phyloP scores from a whole-genome alignment of 495 filamentous ascomycete species.

The Neurospora sp. region DNA sequence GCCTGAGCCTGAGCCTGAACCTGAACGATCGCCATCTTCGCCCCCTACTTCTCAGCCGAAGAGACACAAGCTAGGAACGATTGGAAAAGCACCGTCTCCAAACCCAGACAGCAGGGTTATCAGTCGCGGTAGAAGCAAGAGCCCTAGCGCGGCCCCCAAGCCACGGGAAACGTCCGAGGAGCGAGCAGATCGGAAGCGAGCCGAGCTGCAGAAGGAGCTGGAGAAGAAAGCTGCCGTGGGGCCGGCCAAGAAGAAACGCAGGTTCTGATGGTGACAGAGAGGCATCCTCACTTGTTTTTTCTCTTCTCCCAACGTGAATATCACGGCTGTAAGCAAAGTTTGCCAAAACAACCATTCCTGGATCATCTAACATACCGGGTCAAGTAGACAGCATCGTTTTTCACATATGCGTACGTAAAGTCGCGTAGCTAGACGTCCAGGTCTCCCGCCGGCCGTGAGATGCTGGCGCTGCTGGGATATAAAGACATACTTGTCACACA shows the following conservation, averaged over 20 bases:
- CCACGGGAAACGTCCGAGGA: constrained; percentile 39
- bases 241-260: constrained; percentile 58
- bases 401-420: not conserved
- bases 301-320: not conserved
- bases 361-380: not conserved
- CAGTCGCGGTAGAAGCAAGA: constrained; percentile 9
- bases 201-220: constrained; percentile 54
- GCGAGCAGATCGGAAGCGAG: constrained; percentile 51
- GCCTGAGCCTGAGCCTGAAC: not conserved
- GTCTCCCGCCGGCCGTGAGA: not conserved
- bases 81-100: constrained; percentile 18
- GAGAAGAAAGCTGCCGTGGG: constrained; percentile 53
- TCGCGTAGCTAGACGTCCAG: not conserved
- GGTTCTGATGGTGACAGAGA: constrained; percentile 30
- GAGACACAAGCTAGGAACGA: constrained; percentile 25
- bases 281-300: not conserved
- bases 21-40: constrained; percentile 12
- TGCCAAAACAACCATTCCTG: not conserved
- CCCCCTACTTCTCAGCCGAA: constrained; percentile 4
- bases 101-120: constrained; percentile 4
- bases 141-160: not conserved
- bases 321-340: not conserved
- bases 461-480: not conserved
- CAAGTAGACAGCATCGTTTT: not conserved
- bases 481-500: not conserved